Conservation (phyloP, 2,329 filamentous ascomycete species). For the Xylariaceae sp. region DNA sequence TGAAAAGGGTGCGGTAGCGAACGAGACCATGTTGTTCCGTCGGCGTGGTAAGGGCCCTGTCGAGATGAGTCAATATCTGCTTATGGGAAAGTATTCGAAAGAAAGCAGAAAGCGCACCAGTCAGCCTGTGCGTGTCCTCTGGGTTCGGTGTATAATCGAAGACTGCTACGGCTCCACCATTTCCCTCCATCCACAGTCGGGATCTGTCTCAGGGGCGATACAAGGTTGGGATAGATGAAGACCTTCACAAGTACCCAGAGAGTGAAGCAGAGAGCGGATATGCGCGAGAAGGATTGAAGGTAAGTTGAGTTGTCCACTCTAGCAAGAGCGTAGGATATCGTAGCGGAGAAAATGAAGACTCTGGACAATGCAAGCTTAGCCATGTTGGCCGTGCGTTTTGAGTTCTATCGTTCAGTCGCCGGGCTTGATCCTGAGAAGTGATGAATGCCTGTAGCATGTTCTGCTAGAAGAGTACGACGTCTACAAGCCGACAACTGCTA, state of each 20-base stretch:
- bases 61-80: constrained; percentile 2
- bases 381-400: constrained; percentile 1
- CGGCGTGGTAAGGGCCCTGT: constrained; percentile 9
- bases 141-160: constrained; percentile 7
- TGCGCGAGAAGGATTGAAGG: constrained; percentile 2
- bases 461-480: too few relatives aligned
- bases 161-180: constrained; percentile 16
- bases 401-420: too few relatives aligned
- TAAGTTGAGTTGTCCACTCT: constrained; percentile 6
- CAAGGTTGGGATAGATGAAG: constrained; percentile 15
- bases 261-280: constrained; percentile 3
- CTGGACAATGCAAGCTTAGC: background rate
- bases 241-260: constrained; percentile 9
- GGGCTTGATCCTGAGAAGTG: too few relatives aligned
- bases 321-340: constrained; percentile 11
- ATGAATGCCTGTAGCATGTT: too few relatives aligned
- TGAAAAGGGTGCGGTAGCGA: constrained; percentile 10
- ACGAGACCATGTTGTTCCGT: constrained; percentile 9
- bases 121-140: constrained; percentile 11
- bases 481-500: too few relatives aligned
- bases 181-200: constrained; percentile 13
- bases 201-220: constrained; percentile 16
- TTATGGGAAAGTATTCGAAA: background rate
- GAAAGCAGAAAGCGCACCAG: constrained; percentile 7
- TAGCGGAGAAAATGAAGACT: constrained; percentile 3